Percentiles rank a stretch among this genome's conserved stretches.
Evolutionary conservation across 441 rosid genomes (phyloP).

Genomic region (Breynia disticha): DNA sequence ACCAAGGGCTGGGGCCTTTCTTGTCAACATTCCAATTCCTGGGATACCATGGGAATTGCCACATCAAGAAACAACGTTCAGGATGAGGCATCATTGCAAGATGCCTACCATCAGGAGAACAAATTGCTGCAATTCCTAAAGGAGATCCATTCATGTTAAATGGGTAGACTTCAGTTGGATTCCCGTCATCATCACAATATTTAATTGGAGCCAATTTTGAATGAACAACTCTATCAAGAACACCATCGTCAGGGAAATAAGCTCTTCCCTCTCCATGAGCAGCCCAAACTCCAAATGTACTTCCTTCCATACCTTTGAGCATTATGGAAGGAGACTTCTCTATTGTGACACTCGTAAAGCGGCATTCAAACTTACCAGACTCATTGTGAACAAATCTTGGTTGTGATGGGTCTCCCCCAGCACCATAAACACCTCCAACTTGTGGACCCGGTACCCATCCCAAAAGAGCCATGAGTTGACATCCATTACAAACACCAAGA

Average conservation of each 20-base stretch:
- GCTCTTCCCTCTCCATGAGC: conserved; percentile 98
- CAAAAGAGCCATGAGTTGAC: conserved; percentile 89
- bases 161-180: conserved; percentile 72
- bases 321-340: conserved; percentile 80
- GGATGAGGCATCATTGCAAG: conserved; percentile 99
- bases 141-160: conserved; percentile 94
- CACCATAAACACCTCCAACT: conserved; percentile 73
- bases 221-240: conserved; percentile 62
- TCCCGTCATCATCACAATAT: conserved; percentile 86
- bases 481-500: conserved; percentile 93
- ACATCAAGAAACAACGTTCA: conserved; percentile 96
- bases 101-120: conserved; percentile 96
- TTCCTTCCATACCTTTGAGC: conserved; percentile 95
- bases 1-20: conserved; percentile 78
- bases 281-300: conserved; percentile 92
- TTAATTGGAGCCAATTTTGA: conserved; percentile 72
- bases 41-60: conserved; percentile 98
- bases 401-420: conserved; percentile 75
- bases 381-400: conserved; percentile 92
- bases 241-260: conserved; percentile 88
- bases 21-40: conserved; percentile 59
- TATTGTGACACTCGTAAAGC: conserved; percentile 73
- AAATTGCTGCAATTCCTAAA: conserved; percentile 80
- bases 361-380: conserved; percentile 91
- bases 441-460: conserved; percentile 99